phyloP scores from a whole-genome alignment of 768 basidiomycete genomes.

The Tulasnella sp. region DNA sequence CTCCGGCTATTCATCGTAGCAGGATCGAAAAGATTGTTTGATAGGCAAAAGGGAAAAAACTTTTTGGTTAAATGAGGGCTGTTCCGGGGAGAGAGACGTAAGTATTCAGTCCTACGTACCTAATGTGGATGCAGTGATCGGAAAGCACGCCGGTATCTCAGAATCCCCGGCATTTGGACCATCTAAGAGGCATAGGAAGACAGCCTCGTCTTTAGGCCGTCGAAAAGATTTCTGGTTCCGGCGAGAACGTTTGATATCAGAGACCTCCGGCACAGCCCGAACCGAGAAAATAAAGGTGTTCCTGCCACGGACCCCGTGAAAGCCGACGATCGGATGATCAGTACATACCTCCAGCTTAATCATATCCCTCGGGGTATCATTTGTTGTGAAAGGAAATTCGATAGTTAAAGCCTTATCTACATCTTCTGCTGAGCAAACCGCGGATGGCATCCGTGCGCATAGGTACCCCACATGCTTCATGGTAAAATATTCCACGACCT shows the following conservation, averaged over 20 bases:
- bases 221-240: not conserved
- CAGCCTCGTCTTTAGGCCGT: not conserved
- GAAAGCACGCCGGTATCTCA: not conserved
- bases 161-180: not conserved
- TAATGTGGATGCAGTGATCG: not conserved
- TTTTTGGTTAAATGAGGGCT: too few relatives aligned
- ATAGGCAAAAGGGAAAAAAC: not conserved
- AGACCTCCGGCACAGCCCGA: too few relatives aligned
- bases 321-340: not conserved
- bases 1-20: not conserved
- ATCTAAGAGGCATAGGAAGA: not conserved
- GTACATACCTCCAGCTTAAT: not conserved
- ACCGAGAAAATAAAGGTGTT: too few relatives aligned
- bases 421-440: not conserved
- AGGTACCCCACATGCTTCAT: not conserved
- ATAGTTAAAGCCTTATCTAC: not conserved
- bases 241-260: not conserved
- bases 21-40: not conserved
- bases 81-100: not conserved
- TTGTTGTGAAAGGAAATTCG: not conserved
- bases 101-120: not conserved
- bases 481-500: not conserved
- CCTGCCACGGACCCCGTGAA: not conserved
- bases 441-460: not conserved
- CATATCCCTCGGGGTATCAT: not conserved